Conservation (phyloP, 768 basidiomycete genomes). For the Russula foetens region DNA sequence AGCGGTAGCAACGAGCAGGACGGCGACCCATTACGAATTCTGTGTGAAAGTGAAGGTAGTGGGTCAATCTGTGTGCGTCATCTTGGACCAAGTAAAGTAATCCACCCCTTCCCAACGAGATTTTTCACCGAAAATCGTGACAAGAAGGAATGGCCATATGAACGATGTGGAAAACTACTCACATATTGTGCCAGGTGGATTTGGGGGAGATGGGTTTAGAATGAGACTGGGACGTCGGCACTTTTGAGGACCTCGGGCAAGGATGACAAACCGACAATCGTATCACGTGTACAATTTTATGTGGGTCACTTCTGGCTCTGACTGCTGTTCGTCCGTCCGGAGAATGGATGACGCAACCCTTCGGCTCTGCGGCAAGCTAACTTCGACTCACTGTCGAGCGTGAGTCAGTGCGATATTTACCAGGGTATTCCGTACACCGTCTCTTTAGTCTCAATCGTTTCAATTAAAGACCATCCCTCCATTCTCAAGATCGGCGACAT, state of each 20-base stretch:
- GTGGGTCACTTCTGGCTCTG: not conserved
- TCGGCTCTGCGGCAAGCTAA: not conserved
- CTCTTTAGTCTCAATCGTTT: no score
- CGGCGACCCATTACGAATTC: conserved; percentile 76
- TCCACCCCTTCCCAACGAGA: conserved; percentile 3
- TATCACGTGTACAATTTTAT: not conserved
- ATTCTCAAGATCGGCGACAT: no score
- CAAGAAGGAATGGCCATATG: not conserved
- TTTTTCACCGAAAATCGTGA: not conserved
- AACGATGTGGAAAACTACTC: not conserved
- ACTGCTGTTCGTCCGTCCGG: no score
- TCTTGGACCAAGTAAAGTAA: not conserved
- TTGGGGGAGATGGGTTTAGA: not conserved
- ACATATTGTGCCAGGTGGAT: not conserved
- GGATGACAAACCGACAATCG: conserved; percentile 6
- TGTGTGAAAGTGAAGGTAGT: not conserved
- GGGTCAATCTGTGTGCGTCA: not conserved
- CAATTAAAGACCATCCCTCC: no score
- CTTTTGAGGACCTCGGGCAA: not conserved
- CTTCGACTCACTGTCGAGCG: no score
- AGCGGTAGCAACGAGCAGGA: conserved; percentile 96
- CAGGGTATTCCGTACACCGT: no score
- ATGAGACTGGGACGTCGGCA: not conserved
- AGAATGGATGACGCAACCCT: not conserved
- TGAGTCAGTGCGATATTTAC: no score